Base-by-base conservation (phyloP, 2,329 filamentous ascomycete genomes). In the Fusarium sp. region DNA sequence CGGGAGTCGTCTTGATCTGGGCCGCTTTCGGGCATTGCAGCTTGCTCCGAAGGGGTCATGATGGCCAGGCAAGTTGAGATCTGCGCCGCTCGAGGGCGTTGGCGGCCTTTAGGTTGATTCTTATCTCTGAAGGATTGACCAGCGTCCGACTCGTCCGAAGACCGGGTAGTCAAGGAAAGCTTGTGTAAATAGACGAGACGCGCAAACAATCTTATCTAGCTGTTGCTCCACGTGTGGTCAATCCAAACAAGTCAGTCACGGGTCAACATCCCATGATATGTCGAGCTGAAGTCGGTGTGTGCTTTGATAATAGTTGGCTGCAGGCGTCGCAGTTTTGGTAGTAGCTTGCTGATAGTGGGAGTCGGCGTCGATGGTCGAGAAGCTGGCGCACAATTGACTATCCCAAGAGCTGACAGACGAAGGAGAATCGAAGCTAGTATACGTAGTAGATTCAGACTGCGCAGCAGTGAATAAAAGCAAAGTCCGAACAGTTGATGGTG, bases 221-320 rank as follows among this genome's bases (percentile, higher is more conserved):
- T 54, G 41, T 39, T 45, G 19, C 36, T 58, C 22, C 40, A 60
- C 55, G 51, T 47, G 67, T 70, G 57, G 52, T 59, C 19, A 55
- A 45, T 53, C 22, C 28, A 51, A 64, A 54, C 28, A 51, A 64
- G 56, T 19, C 19, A 19, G 58, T 70, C 65, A 70, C 52, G 65
- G 58, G 68, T 67, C 52, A 70, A 36, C 55, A 52, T 41, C 65
- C 63, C 68, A 70, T 70, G 68, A 68, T 70, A 68, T 50, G 53
- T 42, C 44, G 61, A 39, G 43, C 43, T 63, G 48, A 44, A 65
- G 68, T 69, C 65, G 67, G 67, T 67, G 67, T 64, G 56, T 65
- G 51, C 38, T 62, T 43, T 43, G 54, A 51, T 52, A 53, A 49
- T 65, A 65, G 56, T 38, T 52, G 40, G 52, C 61, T 57, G 68